Percentiles rank a stretch among this genome's conserved stretches.
These are phyloP conservation scores for Neurospora sp. DNA, from an alignment of 495 filamentous ascomycete genomes.

Conservation along the genomic window DNA sequence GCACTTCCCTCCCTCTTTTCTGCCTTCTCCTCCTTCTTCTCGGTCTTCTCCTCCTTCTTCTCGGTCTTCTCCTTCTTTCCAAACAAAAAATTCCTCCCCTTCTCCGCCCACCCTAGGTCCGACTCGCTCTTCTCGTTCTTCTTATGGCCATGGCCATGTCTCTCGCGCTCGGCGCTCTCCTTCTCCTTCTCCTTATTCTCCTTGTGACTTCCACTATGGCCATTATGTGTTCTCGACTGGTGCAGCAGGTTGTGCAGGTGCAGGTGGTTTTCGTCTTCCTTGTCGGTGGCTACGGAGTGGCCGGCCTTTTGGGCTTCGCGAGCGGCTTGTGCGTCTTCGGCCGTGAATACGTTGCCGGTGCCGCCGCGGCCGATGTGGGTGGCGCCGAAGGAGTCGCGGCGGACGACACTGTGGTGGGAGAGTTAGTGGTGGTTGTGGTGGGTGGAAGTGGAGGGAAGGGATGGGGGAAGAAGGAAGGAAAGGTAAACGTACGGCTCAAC, in stretches of 20 bases:
- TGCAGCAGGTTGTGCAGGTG: conserved; percentile 2
- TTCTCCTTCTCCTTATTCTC: conserved; percentile 5
- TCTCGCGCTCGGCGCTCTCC: conserved; percentile 8
- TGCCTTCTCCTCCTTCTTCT: background rate
- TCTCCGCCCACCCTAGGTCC: conserved; percentile 39
- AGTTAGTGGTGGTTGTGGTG: too few relatives aligned
- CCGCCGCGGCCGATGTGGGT: conserved; percentile 46
- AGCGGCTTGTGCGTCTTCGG: conserved; percentile 25
- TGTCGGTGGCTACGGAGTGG: background rate
- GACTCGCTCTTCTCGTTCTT: conserved; percentile 29
- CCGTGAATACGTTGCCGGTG: conserved; percentile 44
- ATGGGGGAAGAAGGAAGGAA: too few relatives aligned
- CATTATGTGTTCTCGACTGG: background rate
- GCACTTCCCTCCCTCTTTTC: background rate
- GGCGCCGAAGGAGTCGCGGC: conserved; percentile 25
- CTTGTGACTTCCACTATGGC: background rate
- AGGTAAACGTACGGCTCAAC: conserved; percentile 47
- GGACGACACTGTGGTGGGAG: conserved; percentile 32
- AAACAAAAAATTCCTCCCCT: conserved; percentile 44
- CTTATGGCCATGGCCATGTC: conserved; percentile 6
- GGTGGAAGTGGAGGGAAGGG: too few relatives aligned
- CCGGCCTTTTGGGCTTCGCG: conserved; percentile 27
- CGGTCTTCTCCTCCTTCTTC: conserved; percentile 16
- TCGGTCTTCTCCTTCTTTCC: conserved; percentile 31
- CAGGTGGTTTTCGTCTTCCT: background rate